Conservation (phyloP, 1,284 basidiomycete species). For the Schizophyllum commune region DNA sequence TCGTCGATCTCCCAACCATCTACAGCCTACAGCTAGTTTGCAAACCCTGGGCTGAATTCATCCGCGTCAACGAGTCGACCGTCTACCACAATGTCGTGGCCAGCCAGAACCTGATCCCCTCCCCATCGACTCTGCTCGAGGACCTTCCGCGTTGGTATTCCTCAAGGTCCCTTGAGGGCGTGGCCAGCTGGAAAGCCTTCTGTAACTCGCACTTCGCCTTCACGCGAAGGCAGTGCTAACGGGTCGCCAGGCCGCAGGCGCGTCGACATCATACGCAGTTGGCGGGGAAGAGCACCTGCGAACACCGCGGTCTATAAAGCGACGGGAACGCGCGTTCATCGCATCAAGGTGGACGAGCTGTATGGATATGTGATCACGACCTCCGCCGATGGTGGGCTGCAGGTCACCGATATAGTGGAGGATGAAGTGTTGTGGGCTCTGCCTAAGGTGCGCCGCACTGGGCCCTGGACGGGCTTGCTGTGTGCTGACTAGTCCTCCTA, state of each 20-base stretch:
- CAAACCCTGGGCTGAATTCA: slow-evolving; percentile 35
- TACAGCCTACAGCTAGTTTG: slow-evolving; percentile 27
- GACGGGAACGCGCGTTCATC: slow-evolving; percentile 41
- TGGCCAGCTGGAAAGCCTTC: slow-evolving; percentile 44
- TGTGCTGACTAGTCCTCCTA: slow-evolving; percentile 16
- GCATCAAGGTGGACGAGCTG: slow-evolving; percentile 66
- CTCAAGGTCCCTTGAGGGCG: slow-evolving; percentile 23
- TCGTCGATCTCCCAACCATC: slow-evolving; percentile 38
- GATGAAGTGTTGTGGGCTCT: slow-evolving; percentile 50
- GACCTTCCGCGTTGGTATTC: slow-evolving; percentile 23
- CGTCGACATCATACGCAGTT: slow-evolving; percentile 39
- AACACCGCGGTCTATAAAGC: slow-evolving; percentile 24
- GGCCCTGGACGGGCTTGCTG: neutral
- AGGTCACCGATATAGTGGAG: slow-evolving; percentile 43
- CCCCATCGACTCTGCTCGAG: slow-evolving; percentile 19
- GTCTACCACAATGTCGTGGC: slow-evolving; percentile 48
- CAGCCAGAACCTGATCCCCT: slow-evolving; percentile 36
- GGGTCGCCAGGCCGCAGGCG: slow-evolving; percentile 34
- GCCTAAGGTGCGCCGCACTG: slow-evolving; percentile 26
- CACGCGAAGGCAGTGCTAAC: slow-evolving; percentile 4
- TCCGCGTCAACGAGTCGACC: slow-evolving; percentile 34
- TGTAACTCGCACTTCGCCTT: slow-evolving; percentile 34
- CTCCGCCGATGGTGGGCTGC: slow-evolving; percentile 41
- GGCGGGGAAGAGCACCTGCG: slow-evolving; percentile 44
- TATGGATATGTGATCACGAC: slow-evolving; percentile 52